Evolutionary conservation across 805 yeast genomes (phyloP).

Genomic region (Wickerhamia fluorescens): DNA sequence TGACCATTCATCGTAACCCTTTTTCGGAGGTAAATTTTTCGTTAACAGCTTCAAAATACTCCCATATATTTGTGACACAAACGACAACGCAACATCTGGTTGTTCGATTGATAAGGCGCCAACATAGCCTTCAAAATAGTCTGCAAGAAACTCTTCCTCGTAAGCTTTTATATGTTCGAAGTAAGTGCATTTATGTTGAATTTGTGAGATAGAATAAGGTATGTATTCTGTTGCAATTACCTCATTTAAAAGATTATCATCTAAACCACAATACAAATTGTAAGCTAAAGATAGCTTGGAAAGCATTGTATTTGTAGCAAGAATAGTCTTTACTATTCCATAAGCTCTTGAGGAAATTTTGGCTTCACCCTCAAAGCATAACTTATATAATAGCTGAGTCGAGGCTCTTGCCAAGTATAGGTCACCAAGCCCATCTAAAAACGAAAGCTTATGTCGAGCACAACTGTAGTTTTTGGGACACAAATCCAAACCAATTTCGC

Average conservation of each 20-base stretch:
- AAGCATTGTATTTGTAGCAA: slow-evolving; percentile 32
- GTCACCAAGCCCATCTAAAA: slow-evolving; percentile 37
- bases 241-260: slow-evolving; percentile 20
- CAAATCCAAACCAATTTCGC: slow-evolving; percentile 11
- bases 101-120: slow-evolving; percentile 35
- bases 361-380: slow-evolving; percentile 9
- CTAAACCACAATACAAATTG: slow-evolving; percentile 26
- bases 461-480: slow-evolving; percentile 14
- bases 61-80: slow-evolving; percentile 25
- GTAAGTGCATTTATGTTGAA: slow-evolving; percentile 4
- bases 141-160: slow-evolving; percentile 37
- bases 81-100: slow-evolving; percentile 28
- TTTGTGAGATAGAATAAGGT: slow-evolving; percentile 13
- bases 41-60: slow-evolving; percentile 23
- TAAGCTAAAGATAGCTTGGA: slow-evolving; percentile 30
- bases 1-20: slow-evolving; percentile 25
- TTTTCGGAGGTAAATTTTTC: slow-evolving; percentile 9
- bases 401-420: slow-evolving; percentile 32
- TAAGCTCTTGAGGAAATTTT: slow-evolving; percentile 11
- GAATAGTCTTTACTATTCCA: slow-evolving; percentile 22
- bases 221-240: slow-evolving; percentile 21
- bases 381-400: slow-evolving; percentile 25
- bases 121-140: slow-evolving; percentile 36
- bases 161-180: slow-evolving; percentile 16
- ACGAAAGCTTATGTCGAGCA: slow-evolving; percentile 28